Evolutionary conservation across 768 basidiomycete species (phyloP).

Genomic region (Auriscalpium vulgare): DNA sequence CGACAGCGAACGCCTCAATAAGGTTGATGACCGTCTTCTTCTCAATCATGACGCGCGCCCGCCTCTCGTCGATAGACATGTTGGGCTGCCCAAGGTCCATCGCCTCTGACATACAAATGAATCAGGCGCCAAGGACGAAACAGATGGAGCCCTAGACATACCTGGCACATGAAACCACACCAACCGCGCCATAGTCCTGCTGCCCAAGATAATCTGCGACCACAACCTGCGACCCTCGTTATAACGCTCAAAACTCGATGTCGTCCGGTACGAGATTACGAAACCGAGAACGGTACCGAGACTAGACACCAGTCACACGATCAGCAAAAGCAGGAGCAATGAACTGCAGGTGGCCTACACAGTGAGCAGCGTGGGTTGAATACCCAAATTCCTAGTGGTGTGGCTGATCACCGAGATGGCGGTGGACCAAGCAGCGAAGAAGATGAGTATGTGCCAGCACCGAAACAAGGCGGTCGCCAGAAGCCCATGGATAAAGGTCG

Average conservation of each 20-base stretch:
- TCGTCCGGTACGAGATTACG: slow-evolving; percentile 64
- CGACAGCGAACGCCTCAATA: slow-evolving; percentile 55
- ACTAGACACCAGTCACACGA: slow-evolving; percentile 26
- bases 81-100: slow-evolving; percentile 17
- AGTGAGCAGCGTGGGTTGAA: slow-evolving; percentile 54
- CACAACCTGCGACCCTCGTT: slow-evolving; percentile 65
- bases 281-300: slow-evolving; percentile 67
- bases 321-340: background rate
- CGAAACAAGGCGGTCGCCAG: slow-evolving; percentile 39
- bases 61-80: slow-evolving; percentile 26
- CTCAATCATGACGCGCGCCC: slow-evolving; percentile 46
- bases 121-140: background rate
- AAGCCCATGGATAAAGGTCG: slow-evolving; percentile 20
- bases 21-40: slow-evolving; percentile 66
- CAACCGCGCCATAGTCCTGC: slow-evolving; percentile 49
- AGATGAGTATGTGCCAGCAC: slow-evolving; percentile 62
- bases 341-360: slow-evolving; percentile 37
- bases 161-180: slow-evolving; percentile 66
- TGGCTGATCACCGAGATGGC: slow-evolving; percentile 45
- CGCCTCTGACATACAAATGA: slow-evolving; percentile 14
- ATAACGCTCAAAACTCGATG: slow-evolving; percentile 68
- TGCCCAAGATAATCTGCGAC: slow-evolving; percentile 56
- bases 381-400: slow-evolving; percentile 33
- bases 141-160: slow-evolving; percentile 18
- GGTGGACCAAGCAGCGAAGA: slow-evolving; percentile 58